Base-by-base conservation (phyloP, 2,329 filamentous ascomycete species). In the Huntiella moniliformis region DNA sequence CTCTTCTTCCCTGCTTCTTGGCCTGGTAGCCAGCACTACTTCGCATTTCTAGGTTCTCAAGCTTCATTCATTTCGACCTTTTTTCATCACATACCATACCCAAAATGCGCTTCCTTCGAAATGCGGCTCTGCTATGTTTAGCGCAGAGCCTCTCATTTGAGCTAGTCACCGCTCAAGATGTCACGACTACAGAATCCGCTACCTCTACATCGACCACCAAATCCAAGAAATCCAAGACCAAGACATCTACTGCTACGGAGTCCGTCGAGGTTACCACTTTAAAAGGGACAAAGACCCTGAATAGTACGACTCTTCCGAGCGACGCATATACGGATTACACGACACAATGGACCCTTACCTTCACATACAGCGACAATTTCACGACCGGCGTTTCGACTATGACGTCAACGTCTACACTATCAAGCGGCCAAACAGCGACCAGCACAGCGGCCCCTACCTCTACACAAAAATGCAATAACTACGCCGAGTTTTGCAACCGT, bases 391-490 rank as follows among this genome's bases (percentile, higher is more conserved):
- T 55, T 48, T 54, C 53, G 44, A 52, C 54, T 11, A 59, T 59
- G 4, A 63, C 61, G 17, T 54, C 58, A 6, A 44, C 46, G 15
- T 68, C 67, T 33, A 57, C 58, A 15, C 51, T 57, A 13, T 55
- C 55, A n/a, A 60, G 61, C 36, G 67, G 64, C 52, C 56, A 60
- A 43, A 63, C 62, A 48, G 59, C 59, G 38, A 61, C 57, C 50
- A 68, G 65, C 34, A 58, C 60, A 34, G 66, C 67, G 10, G 12
- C 10, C 43, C 68, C 77, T 1, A 73, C 71, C 39, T 88, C 87
- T 59, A 87, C 81, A 0, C 75, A 76, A 49, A 77, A 82, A 4
- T 92, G 84, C 67, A 92, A 92, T 61, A 76, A 77, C 58, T 76
- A 82, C 53, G 62, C 79, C 17, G 82, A 88, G 60, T 77, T 91